Percentiles rank a stretch among this genome's conserved stretches.
phyloP scores from a whole-genome alignment of 2,329 filamentous ascomycete genomes.

The Penicillium digitatum region DNA sequence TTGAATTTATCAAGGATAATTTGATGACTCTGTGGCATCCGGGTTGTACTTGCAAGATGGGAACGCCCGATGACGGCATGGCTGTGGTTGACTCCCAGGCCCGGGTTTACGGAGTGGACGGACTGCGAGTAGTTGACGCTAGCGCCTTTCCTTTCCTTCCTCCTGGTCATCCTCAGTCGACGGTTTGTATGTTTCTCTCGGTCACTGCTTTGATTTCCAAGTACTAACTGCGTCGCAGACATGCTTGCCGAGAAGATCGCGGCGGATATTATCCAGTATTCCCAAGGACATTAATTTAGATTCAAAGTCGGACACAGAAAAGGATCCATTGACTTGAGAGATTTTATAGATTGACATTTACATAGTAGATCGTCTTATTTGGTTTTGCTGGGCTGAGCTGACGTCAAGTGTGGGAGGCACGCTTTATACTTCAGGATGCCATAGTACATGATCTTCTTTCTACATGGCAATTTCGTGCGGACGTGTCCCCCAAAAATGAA shows the following conservation, averaged over 20 bases:
- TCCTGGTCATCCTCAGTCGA: conserved; percentile 40
- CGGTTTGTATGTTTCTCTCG: conserved; percentile 17
- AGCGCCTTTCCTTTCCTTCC: conserved; percentile 36
- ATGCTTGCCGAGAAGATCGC: conserved; percentile 25
- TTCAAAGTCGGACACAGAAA: neutral
- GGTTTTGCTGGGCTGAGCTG: neutral
- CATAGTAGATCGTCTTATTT: neutral
- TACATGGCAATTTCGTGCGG: neutral
- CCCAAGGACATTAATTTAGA: neutral
- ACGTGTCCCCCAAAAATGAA: neutral
- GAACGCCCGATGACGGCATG: conserved; percentile 20
- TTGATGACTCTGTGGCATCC: conserved; percentile 31
- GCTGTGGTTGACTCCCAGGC: conserved; percentile 33
- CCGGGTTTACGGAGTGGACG: conserved; percentile 29
- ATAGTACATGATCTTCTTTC: neutral
- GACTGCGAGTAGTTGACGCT: conserved; percentile 35
- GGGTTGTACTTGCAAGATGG: conserved; percentile 33
- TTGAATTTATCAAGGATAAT: conserved; percentile 31
- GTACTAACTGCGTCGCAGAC: conserved; percentile 13
- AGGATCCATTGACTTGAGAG: neutral
- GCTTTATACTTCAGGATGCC: neutral
- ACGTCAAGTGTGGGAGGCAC: neutral
- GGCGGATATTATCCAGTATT: conserved; percentile 11
- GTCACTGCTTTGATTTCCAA: neutral
- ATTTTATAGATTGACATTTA: neutral